Base-by-base conservation (phyloP, 352 stramenopile genomes). In the Phytopythium chamaehyphon region DNA sequence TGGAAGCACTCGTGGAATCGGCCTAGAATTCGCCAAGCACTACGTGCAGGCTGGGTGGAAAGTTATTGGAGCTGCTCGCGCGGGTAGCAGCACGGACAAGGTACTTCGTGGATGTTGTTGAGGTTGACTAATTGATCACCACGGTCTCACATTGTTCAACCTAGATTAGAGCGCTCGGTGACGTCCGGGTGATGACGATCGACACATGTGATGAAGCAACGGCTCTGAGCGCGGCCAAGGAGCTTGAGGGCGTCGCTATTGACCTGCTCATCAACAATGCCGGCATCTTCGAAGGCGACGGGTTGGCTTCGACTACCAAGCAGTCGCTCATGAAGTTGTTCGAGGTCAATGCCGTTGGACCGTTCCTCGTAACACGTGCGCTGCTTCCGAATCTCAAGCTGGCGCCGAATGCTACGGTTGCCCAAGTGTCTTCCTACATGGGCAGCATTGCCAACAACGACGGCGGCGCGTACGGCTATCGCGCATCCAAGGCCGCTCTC, bases 221-320 rank as follows among this genome's bases (percentile, higher is more conserved):
- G 6, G 67, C 82, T 15, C n/a, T 62, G 15, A 42, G 57, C n/a
- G 69, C 71, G 0, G 71, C 69, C 14, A 59, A 60, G 23, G 57
- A 68, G 24, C 58, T 83, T 0, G 57, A 80, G 16, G 61, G 62
- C 24, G 71, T 71, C 21, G n/a, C 66, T 10, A 69, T 86, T 59
- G 72, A 86, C 24, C 38, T 86, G 37, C 61, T 86, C 12, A 62
- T 85, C 51, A 83, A 88, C 59, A 86, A 86, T 39, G 76, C 73
- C 15, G 71, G 70, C 21, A 70, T 77, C 3, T 54, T 69, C 40
- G 40, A 60, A 10, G 33, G 19, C 14, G 51, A 58, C 43, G 59
- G 49, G 7, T 40, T 84, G 6, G 52, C 55, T 37, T 61, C 56
- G 8, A 54, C 54, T 9, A 69, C 66, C 16, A 79, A 78, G 55